Conservation (phyloP, 805 yeast genomes). For the Starmerella lactis-condensi region DNA sequence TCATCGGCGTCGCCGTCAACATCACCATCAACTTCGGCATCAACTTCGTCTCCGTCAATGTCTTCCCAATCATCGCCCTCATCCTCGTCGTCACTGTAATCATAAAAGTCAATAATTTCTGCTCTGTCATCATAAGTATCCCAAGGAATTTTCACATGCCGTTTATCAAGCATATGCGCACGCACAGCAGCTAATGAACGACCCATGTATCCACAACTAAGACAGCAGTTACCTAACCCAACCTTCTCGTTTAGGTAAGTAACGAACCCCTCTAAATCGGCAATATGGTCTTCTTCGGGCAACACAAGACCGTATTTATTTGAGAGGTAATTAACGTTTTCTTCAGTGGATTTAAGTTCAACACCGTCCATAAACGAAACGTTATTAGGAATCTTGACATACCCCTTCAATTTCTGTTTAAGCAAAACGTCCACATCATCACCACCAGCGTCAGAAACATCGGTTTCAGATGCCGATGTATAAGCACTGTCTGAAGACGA, state of each 20-base stretch:
- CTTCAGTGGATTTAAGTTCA: conserved; percentile 35
- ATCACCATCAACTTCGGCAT: conserved; percentile 17
- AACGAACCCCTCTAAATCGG: conserved; percentile 55
- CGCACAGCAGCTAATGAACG: conserved; percentile 65
- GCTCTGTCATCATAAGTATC: conserved; percentile 62
- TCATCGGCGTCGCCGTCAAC: conserved; percentile 17
- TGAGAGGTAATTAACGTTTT: conserved; percentile 59
- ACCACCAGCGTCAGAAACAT: background rate
- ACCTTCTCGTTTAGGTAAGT: conserved; percentile 60
- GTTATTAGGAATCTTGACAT: conserved; percentile 21
- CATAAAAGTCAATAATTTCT: conserved; percentile 65
- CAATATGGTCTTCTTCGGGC: conserved; percentile 60
- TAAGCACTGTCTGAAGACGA: conserved; percentile 8
- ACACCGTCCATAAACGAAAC: conserved; percentile 29
- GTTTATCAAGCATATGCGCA: conserved; percentile 69
- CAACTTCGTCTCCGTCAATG: conserved; percentile 23
- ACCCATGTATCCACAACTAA: conserved; percentile 74
- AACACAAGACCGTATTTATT: conserved; percentile 65
- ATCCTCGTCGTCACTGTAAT: conserved; percentile 46
- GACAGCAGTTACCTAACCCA: conserved; percentile 66
- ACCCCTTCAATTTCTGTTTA: conserved; percentile 15
- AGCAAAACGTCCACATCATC: conserved; percentile 18
- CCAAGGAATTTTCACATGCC: conserved; percentile 79
- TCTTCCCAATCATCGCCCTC: conserved; percentile 25
- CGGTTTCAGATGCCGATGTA: background rate